Conservation (phyloP, 1,284 basidiomycete genomes). For the Ceratobasidium sp. region DNA sequence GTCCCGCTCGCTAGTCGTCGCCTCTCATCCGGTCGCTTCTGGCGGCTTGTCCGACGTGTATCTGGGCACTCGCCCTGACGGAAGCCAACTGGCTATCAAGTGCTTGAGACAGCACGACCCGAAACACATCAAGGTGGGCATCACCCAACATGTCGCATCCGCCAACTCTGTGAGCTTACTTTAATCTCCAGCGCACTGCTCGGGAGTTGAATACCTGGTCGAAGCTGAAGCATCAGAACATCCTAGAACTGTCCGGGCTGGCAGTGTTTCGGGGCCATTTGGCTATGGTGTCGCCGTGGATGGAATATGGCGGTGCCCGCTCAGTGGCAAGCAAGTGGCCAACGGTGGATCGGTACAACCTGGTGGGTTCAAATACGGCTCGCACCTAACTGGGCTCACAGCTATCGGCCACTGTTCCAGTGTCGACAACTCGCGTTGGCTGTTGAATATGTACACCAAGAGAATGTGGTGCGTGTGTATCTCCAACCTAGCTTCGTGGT, state of each 20-base stretch:
- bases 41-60: neutral
- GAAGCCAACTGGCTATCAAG: neutral
- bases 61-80: neutral
- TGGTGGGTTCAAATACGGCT: neutral
- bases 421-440: neutral
- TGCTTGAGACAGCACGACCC: neutral
- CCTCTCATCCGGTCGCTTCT: neutral
- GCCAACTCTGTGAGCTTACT: neutral
- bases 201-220: constrained; percentile 18
- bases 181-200: neutral
- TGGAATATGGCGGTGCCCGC: neutral
- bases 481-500: no score
- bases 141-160: neutral
- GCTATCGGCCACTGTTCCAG: no score
- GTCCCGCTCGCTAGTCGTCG: neutral
- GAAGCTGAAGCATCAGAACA: neutral
- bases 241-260: neutral
- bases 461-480: neutral
- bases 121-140: neutral
- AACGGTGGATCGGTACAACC: neutral
- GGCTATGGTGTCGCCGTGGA: constrained; percentile 29
- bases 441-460: neutral
- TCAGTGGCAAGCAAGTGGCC: neutral
- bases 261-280: neutral
- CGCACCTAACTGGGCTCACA: no score